Conservation (phyloP, 2,329 filamentous ascomycete species). For the Colletotrichum musae region DNA sequence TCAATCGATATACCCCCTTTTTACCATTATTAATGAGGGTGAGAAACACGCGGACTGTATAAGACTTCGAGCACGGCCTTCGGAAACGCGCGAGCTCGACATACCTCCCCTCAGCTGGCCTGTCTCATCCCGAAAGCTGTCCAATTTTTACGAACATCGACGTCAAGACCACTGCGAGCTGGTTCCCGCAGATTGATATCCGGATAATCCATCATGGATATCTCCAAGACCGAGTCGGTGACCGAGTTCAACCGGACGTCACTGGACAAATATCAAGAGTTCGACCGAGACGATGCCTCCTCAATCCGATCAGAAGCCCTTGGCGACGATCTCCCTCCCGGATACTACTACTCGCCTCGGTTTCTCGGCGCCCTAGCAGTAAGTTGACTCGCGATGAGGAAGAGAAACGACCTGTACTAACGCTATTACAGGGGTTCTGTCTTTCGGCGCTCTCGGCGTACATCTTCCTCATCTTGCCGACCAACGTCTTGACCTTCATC, state of each 20-base stretch:
- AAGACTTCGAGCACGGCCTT: conserved; percentile 31
- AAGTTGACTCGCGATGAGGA: conserved; percentile 29
- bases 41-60: neutral
- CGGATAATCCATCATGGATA: conserved; percentile 38
- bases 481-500: conserved; percentile 50
- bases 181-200: conserved; percentile 23
- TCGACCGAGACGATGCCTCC: conserved; percentile 46
- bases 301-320: conserved; percentile 53
- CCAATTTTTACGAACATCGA: neutral
- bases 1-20: neutral
- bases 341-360: conserved; percentile 53
- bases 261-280: conserved; percentile 35
- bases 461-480: conserved; percentile 55
- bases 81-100: conserved; percentile 3
- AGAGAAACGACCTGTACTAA: neutral
- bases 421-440: conserved; percentile 51
- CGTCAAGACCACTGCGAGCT: conserved; percentile 18
- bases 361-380: conserved; percentile 53
- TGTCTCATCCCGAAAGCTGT: neutral
- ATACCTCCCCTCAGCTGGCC: neutral
- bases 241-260: conserved; percentile 27
- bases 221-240: conserved; percentile 42
- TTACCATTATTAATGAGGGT: neutral
- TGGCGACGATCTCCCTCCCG: conserved; percentile 53
- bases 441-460: conserved; percentile 55